A percentile compares a stretch with the other conserved stretches of the same genome.
phyloP scores from a whole-genome alignment of 2,329 filamentous ascomycete genomes.

The Graphium sp. region DNA sequence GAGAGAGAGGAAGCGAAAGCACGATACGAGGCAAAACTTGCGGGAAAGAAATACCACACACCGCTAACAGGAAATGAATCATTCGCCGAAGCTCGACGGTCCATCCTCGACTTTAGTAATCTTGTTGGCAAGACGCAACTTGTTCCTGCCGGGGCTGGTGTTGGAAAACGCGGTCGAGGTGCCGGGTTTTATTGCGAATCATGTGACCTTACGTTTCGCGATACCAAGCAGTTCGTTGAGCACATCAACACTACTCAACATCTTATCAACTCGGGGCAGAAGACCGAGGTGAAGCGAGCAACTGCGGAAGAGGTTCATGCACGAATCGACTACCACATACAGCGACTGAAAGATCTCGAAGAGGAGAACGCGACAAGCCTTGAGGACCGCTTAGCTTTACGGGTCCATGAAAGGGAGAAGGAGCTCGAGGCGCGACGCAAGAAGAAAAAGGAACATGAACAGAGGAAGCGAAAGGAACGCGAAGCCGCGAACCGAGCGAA shows the following conservation, averaged over 20 bases:
- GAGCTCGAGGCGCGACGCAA: constrained; percentile 37
- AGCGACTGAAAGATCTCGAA: constrained; percentile 45
- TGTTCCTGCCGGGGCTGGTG: constrained; percentile 64
- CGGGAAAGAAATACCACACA: constrained; percentile 80
- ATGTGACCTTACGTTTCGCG: constrained; percentile 94
- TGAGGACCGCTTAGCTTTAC: constrained; percentile 51
- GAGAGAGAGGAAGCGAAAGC: constrained; percentile 76
- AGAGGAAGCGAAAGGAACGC: constrained; percentile 30
- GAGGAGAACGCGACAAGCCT: constrained; percentile 44
- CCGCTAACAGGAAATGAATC: constrained; percentile 50
- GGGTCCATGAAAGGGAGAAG: constrained; percentile 51
- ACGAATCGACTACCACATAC: constrained; percentile 59
- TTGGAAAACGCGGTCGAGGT: constrained; percentile 69
- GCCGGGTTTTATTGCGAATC: constrained; percentile 89
- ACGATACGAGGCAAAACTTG: constrained; percentile 81
- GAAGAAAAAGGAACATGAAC: constrained; percentile 36
- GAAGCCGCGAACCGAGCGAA: constrained; percentile 38
- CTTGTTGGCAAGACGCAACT: constrained; percentile 84
- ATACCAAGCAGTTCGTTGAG: constrained; percentile 87
- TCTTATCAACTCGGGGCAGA: constrained; percentile 72
- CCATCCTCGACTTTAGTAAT: constrained; percentile 64
- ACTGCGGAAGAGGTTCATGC: constrained; percentile 63
- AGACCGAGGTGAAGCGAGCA: constrained; percentile 69
- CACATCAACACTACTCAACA: constrained; percentile 91
- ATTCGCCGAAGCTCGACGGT: constrained; percentile 52